phyloP scores from a whole-genome alignment of 129 eudicot species.

The Erigeron canadensis region DNA sequence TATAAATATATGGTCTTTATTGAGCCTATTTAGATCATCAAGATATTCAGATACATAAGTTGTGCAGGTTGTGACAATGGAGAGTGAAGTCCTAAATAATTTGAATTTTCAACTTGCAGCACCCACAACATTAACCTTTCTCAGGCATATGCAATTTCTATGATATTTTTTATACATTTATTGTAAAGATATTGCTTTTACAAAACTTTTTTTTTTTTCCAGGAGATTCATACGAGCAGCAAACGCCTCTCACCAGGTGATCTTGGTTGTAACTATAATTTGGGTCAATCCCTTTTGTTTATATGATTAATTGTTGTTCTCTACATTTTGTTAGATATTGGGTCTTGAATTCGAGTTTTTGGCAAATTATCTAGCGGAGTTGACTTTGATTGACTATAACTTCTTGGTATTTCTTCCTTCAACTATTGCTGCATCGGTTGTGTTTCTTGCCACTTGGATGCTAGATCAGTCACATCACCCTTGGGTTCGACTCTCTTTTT shows the following conservation, averaged over 20 bases:
- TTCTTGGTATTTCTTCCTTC: constrained; percentile 71
- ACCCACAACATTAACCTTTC: constrained; percentile 62
- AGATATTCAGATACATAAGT: constrained; percentile 17
- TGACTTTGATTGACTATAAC: constrained; percentile 56
- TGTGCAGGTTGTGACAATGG: constrained; percentile 66
- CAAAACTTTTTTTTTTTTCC: constrained; percentile 18
- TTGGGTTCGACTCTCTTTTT: constrained; percentile 49
- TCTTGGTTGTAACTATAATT: neutral
- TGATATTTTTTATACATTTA: neutral
- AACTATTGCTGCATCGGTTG: constrained; percentile 68
- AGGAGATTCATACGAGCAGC: constrained; percentile 80
- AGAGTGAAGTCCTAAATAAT: constrained; percentile 56
- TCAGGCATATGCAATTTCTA: constrained; percentile 39
- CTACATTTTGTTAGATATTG: constrained; percentile 36
- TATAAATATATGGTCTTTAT: constrained; percentile 10
- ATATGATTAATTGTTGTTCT: constrained; percentile 8
- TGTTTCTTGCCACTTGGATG: constrained; percentile 77
- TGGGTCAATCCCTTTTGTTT: neutral
- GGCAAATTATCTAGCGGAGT: constrained; percentile 72
- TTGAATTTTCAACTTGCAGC: constrained; percentile 54
- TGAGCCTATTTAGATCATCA: neutral
- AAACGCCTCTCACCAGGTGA: constrained; percentile 51
- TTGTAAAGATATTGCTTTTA: constrained; percentile 11
- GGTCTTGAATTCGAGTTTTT: constrained; percentile 56
- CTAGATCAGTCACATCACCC: constrained; percentile 65